These are phyloP conservation scores for Aspergillus cristatus DNA, from an alignment of 495 filamentous ascomycete genomes.

Conservation along the genomic window DNA sequence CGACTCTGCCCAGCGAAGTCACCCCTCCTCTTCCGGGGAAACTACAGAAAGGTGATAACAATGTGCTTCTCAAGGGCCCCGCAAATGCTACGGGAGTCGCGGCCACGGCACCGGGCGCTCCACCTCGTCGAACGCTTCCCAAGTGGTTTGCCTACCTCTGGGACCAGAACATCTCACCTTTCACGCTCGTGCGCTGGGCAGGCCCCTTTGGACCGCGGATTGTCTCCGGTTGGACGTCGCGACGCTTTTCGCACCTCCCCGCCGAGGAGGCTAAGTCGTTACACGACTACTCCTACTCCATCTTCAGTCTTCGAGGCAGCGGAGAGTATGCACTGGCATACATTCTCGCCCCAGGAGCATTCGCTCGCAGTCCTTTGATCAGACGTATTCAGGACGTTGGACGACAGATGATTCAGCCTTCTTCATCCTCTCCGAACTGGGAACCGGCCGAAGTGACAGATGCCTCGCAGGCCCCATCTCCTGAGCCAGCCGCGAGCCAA, in stretches of 20 bases:
- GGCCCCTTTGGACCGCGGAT: conserved; percentile 89
- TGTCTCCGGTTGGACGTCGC: conserved; percentile 89
- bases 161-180: conserved; percentile 96
- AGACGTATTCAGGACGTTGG: conserved; percentile 80
- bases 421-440: conserved; percentile 8
- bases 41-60: conserved; percentile 40
- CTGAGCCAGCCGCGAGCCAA: not conserved
- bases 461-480: conserved; percentile 6
- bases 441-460: conserved; percentile 6
- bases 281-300: conserved; percentile 85
- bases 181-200: conserved; percentile 77
- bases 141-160: conserved; percentile 87
- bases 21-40: conserved; percentile 25
- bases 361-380: conserved; percentile 81
- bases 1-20: conserved; percentile 62
- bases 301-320: conserved; percentile 88
- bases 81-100: conserved; percentile 20
- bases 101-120: conserved; percentile 20
- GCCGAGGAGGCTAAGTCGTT: conserved; percentile 71
- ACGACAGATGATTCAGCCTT: conserved; percentile 44
- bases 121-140: conserved; percentile 57
- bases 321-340: conserved; percentile 93
- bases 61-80: conserved; percentile 47
- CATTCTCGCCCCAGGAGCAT: conserved; percentile 86
- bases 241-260: conserved; percentile 83